Evolutionary conservation across 495 filamentous ascomycete species (phyloP).

Genomic region (Talaromyces adpressus): DNA sequence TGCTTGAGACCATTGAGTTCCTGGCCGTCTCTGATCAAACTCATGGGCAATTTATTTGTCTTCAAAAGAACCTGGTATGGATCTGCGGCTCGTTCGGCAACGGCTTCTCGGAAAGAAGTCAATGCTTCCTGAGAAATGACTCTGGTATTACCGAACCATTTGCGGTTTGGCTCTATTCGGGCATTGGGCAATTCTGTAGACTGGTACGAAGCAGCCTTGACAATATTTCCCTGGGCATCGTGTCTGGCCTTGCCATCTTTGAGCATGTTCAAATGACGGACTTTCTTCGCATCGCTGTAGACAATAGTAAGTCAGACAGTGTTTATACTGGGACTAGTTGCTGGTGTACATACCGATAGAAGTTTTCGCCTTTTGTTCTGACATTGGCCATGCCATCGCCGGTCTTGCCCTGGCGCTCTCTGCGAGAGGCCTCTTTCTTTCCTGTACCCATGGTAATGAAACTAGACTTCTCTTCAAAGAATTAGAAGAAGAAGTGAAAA

Average conservation of each 20-base stretch:
- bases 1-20: slow-evolving; percentile 74
- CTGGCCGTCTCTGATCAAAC: slow-evolving; percentile 59
- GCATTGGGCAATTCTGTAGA: slow-evolving; percentile 71
- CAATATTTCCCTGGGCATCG: slow-evolving; percentile 70
- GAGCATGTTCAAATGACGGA: slow-evolving; percentile 77
- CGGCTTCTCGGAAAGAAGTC: slow-evolving; percentile 80
- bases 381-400: slow-evolving; percentile 86
- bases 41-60: slow-evolving; percentile 90
- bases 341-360: slow-evolving; percentile 58
- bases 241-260: slow-evolving; percentile 74
- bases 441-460: slow-evolving; percentile 72
- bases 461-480: slow-evolving; percentile 12
- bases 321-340: neutral
- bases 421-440: slow-evolving; percentile 86
- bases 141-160: slow-evolving; percentile 72
- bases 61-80: slow-evolving; percentile 90
- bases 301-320: slow-evolving; percentile 10
- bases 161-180: slow-evolving; percentile 87
- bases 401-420: slow-evolving; percentile 72
- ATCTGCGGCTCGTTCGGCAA: slow-evolving; percentile 81
- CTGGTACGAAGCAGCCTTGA: slow-evolving; percentile 78
- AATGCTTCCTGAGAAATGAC: slow-evolving; percentile 66
- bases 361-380: slow-evolving; percentile 91
- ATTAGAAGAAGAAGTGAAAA: slow-evolving; percentile 11
- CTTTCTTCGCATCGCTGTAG: slow-evolving; percentile 70